phyloP scores from a whole-genome alignment of 768 basidiomycete genomes.

The Phlebiopsis gigantea region DNA sequence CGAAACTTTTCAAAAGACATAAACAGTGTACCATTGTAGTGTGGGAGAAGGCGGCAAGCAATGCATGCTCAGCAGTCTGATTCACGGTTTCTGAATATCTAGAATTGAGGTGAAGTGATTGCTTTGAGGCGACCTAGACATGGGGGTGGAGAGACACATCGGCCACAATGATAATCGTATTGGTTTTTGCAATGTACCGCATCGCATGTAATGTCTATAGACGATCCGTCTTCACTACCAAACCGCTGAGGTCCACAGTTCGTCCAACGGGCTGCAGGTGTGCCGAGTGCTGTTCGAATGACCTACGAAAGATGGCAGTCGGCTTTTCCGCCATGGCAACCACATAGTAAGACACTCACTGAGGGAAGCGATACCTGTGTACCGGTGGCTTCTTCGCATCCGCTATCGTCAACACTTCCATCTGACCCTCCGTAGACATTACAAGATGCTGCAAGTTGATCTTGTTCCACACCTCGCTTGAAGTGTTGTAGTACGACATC shows the following conservation, averaged over 20 bases:
- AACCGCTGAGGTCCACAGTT: conserved; percentile 29
- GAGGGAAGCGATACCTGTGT: conserved; percentile 65
- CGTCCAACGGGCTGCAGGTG: conserved; percentile 56
- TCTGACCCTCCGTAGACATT: conserved; percentile 37
- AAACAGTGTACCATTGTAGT: too few species aligned
- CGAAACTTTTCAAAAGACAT: too few species aligned
- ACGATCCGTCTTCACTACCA: conserved; percentile 27
- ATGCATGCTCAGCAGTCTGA: too few species aligned
- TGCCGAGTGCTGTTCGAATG: conserved; percentile 55
- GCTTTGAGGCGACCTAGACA: too few species aligned
- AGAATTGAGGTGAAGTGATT: too few species aligned
- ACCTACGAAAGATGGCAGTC: conserved; percentile 28
- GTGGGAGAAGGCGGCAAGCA: too few species aligned
- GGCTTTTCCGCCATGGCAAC: not conserved
- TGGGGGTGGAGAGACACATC: too few species aligned
- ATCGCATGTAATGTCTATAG: not conserved
- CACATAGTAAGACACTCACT: conserved; percentile 42
- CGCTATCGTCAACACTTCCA: conserved; percentile 38
- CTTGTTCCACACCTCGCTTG: conserved; percentile 49
- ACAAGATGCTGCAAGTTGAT: conserved; percentile 55
- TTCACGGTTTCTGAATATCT: too few species aligned
- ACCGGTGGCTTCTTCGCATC: conserved; percentile 40
- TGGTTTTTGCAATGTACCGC: too few species aligned
- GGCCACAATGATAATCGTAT: too few species aligned
- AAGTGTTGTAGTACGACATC: conserved; percentile 53